These are phyloP conservation scores for Tuber calosporum DNA, from an alignment of 495 filamentous ascomycete species.

Conservation along the genomic window DNA sequence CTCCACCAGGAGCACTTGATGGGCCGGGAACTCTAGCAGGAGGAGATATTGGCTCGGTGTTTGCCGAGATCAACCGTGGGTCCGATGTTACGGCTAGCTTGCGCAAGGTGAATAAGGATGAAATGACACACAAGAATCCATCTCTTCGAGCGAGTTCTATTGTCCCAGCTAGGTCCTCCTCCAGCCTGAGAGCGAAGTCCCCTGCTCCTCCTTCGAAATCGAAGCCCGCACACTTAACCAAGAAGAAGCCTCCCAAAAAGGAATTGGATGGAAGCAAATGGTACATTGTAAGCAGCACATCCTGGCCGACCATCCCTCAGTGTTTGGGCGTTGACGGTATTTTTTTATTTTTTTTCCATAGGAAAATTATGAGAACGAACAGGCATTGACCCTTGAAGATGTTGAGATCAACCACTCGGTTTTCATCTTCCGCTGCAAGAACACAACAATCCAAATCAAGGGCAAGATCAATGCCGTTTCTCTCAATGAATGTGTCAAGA, in stretches of 20 bases:
- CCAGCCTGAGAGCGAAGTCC: slow-evolving; percentile 60
- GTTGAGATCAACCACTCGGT: slow-evolving; percentile 79
- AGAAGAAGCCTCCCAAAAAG: slow-evolving; percentile 85
- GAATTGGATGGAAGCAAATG: slow-evolving; percentile 94
- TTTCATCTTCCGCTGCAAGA: slow-evolving; percentile 81
- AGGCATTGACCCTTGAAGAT: slow-evolving; percentile 61
- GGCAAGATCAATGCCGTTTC: slow-evolving; percentile 94
- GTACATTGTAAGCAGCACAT: slow-evolving; percentile 56
- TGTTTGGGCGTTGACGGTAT: neutral
- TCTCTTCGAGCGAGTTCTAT: slow-evolving; percentile 64
- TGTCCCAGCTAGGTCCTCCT: slow-evolving; percentile 54
- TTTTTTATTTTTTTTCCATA: slow-evolving; percentile 35
- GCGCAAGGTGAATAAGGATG: slow-evolving; percentile 81
- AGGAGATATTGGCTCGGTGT: slow-evolving; percentile 65
- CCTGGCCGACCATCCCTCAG: neutral
- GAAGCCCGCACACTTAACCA: slow-evolving; percentile 88
- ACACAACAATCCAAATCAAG: slow-evolving; percentile 77
- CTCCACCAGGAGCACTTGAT: slow-evolving; percentile 42
- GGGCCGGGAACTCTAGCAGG: slow-evolving; percentile 35
- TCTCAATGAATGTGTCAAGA: slow-evolving; percentile 77
- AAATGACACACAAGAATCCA: slow-evolving; percentile 99
- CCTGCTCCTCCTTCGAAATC: slow-evolving; percentile 82
- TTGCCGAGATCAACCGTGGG: slow-evolving; percentile 83
- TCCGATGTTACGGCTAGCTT: slow-evolving; percentile 76
- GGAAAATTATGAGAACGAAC: slow-evolving; percentile 86